Percentiles rank a stretch among this genome's conserved stretches.
Evolutionary conservation across 2,329 filamentous ascomycete species (phyloP).

Genomic region (Arthrobotrys musiformis): DNA sequence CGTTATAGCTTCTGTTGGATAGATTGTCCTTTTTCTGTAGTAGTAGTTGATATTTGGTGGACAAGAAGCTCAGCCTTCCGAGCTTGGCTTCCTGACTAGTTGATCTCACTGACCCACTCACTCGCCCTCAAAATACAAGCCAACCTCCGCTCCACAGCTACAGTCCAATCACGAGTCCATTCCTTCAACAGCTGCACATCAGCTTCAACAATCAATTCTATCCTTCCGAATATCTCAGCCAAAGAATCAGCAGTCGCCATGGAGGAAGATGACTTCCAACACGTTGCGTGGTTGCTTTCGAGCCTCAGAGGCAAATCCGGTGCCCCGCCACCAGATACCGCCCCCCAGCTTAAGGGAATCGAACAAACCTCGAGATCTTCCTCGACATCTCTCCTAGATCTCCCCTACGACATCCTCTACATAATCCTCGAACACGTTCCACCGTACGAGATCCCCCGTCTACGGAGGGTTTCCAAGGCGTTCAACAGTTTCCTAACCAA

Average conservation of each 20-base stretch:
- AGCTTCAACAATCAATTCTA: not conserved
- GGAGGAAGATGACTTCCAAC: not conserved
- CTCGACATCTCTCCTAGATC: constrained; percentile 33
- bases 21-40: no score
- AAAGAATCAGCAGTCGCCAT: not conserved
- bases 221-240: not conserved
- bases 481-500: constrained; percentile 42
- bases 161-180: constrained; percentile 20
- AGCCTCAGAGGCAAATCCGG: constrained; percentile 14
- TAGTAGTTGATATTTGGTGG: no score
- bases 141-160: not conserved
- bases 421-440: constrained; percentile 45
- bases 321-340: constrained; percentile 38
- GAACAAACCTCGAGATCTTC: constrained; percentile 15
- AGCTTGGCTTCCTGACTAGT: constrained; percentile 5
- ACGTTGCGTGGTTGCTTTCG: constrained; percentile 31
- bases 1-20: not conserved
- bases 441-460: constrained; percentile 44
- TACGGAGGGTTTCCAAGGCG: constrained; percentile 38
- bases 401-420: constrained; percentile 48
- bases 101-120: no score
- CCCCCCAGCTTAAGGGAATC: constrained; percentile 10
- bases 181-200: not conserved
- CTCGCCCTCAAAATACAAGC: not conserved
- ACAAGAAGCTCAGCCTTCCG: not conserved